Evolutionary conservation across 306 rosid species (phyloP).

Genomic region (Sphenostylis stenocarpa): DNA sequence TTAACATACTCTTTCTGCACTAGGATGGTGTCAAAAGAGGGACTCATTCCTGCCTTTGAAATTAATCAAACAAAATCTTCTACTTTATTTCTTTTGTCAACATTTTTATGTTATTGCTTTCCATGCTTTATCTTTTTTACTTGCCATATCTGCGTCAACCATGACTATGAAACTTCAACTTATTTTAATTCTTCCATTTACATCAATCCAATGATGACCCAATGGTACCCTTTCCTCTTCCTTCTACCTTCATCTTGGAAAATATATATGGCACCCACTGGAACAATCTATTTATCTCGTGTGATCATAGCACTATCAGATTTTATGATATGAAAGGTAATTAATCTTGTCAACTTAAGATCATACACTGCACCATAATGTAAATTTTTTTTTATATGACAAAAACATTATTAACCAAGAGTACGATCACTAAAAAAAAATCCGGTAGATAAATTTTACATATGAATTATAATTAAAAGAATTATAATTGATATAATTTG

Average conservation of each 20-base stretch:
- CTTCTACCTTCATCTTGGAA: not conserved
- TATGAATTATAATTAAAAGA: too few relatives aligned
- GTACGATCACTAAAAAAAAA: too few relatives aligned
- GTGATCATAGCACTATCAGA: not conserved
- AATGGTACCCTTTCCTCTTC: not conserved
- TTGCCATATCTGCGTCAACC: not conserved
- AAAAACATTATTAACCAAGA: too few relatives aligned
- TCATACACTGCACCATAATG: too few relatives aligned
- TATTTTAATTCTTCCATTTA: not conserved
- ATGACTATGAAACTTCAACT: not conserved
- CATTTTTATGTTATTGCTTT: not conserved
- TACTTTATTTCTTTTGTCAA: slow-evolving; percentile 5
- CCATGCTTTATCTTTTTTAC: not conserved
- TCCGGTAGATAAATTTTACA: too few relatives aligned
- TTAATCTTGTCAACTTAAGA: not conserved
- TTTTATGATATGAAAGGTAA: not conserved
- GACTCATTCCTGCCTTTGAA: not conserved
- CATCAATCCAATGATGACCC: not conserved
- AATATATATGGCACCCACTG: not conserved
- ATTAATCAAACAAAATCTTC: not conserved
- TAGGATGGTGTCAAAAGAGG: not conserved
- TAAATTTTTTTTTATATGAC: too few relatives aligned
- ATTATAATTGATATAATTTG: too few relatives aligned
- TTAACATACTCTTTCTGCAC: not conserved
- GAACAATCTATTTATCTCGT: not conserved